Evolutionary conservation across 768 basidiomycete species (phyloP), one percentile per base, ranked within the genome.

Genomic region (Boletus reticuloceps): DNA sequence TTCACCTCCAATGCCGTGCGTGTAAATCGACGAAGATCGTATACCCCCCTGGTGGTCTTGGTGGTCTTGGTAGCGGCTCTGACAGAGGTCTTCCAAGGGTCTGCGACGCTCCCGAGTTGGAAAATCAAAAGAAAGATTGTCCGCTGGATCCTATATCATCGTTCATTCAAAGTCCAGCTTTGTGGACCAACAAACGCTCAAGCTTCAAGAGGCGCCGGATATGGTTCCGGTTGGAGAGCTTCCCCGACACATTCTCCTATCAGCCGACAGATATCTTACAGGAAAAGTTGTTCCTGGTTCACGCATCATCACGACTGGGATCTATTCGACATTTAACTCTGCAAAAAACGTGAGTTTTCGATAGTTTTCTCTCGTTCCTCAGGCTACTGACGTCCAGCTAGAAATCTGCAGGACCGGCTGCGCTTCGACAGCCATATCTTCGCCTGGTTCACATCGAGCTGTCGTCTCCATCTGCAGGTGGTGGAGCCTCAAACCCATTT

Each of bases 181-280:
- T 67, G 88, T 94, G 9, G 97, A 99, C 68, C 94, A 97, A 62
- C 97, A 99, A 72, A 90, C 84, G 12, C 80, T 99, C 63, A 99
- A 99, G 70, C 82, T 99, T 13, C 97, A 99, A 72, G 97, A 99
- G 72, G 95, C 96, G 17, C 97, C 97, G 0, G 97, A 99, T 70
- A 97, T 98, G 93, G 97, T 99, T 2, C 97, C 97, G 1, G 95
- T 98, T 25, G 97, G 97, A 79, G 97, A 99, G 68, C 77, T 99
- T 40, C 97, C 97, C 10, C 76, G 95, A 47, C 97, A 98, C 68
- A 94, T 99, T 81, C 80, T 96, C 48, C 77, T 99, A 25, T 95
- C 91, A 29, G 85, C 85, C 6, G 97, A 99, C 70, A 79, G 96
- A 70, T 87, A 94, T 65, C 77, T 98, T 51, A 93, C 95, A 0